These are phyloP conservation scores for Porcisia deanei DNA, from an alignment of 208 protist species.

Conservation along the genomic window DNA sequence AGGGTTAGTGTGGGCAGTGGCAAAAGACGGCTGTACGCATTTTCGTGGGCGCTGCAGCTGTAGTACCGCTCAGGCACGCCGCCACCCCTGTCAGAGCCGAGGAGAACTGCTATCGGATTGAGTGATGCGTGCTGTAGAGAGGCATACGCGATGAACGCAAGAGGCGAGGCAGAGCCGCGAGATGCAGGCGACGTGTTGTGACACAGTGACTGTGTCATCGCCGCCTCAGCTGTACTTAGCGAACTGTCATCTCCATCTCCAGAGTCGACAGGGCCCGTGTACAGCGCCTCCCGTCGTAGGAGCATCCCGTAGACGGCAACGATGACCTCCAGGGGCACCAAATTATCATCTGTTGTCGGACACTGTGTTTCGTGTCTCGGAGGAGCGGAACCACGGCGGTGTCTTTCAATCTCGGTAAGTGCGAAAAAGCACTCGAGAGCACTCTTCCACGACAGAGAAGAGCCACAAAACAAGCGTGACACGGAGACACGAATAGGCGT, in stretches of 20 bases:
- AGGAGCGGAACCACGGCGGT: neutral
- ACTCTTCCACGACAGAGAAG: conserved; percentile 17
- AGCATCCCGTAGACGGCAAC: conserved; percentile 22
- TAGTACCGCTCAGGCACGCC: neutral
- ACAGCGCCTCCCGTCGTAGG: neutral
- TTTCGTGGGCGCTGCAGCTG: neutral
- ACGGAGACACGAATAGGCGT: conserved; percentile 22
- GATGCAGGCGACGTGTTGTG: neutral
- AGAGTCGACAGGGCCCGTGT: neutral
- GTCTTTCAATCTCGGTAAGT: neutral
- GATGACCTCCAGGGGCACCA: conserved; percentile 16
- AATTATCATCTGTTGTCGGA: neutral
- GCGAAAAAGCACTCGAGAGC: conserved; percentile 18
- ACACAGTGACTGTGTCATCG: neutral
- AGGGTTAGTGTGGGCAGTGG: conserved; percentile 7
- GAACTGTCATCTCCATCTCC: neutral
- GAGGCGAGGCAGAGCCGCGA: neutral
- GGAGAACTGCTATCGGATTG: neutral
- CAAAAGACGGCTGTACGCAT: neutral
- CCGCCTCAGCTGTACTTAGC: neutral
- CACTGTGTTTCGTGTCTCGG: neutral
- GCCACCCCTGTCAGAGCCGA: conserved; percentile 7
- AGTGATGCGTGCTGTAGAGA: neutral
- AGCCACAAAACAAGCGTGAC: conserved; percentile 22
- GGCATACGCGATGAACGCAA: conserved; percentile 1